Conservation (phyloP, 2,329 filamentous ascomycete genomes). For the Exophiala spinifera region DNA sequence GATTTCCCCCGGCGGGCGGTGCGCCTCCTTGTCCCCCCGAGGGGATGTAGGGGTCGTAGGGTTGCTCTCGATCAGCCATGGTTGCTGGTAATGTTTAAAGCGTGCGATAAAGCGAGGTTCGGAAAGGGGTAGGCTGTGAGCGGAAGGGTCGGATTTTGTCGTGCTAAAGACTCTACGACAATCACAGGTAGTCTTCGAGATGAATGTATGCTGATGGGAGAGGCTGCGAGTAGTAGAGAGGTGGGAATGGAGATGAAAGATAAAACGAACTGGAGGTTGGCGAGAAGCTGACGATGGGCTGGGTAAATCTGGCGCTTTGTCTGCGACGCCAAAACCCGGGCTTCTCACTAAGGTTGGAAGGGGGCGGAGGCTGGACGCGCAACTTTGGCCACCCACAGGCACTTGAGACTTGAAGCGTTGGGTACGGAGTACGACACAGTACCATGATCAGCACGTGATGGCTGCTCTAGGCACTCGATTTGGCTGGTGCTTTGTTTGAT, state of each 20-base stretch:
- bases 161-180: background rate
- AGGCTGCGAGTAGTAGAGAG: background rate
- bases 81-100: slow-evolving; percentile 27
- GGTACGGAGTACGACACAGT: background rate
- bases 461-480: background rate
- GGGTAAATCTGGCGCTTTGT: slow-evolving; percentile 22
- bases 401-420: background rate
- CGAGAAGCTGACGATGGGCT: slow-evolving; percentile 23
- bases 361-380: slow-evolving; percentile 4
- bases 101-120: background rate
- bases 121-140: slow-evolving; percentile 3
- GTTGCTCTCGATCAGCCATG: slow-evolving; percentile 60
- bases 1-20: slow-evolving; percentile 52
- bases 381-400: background rate
- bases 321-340: slow-evolving; percentile 13
- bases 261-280: slow-evolving; percentile 17
- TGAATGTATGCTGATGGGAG: background rate
- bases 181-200: background rate
- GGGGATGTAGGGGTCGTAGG: slow-evolving; percentile 89
- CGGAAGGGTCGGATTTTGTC: background rate
- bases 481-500: too few relatives aligned
- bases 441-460: slow-evolving; percentile 6
- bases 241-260: slow-evolving; percentile 11
- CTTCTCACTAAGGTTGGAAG: background rate
- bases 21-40: slow-evolving; percentile 46